A percentile compares a stretch with the other conserved stretches of the same genome.
These are phyloP conservation scores for Cicer bijugum DNA, from an alignment of 306 rosid genomes.

Conservation along the genomic window DNA sequence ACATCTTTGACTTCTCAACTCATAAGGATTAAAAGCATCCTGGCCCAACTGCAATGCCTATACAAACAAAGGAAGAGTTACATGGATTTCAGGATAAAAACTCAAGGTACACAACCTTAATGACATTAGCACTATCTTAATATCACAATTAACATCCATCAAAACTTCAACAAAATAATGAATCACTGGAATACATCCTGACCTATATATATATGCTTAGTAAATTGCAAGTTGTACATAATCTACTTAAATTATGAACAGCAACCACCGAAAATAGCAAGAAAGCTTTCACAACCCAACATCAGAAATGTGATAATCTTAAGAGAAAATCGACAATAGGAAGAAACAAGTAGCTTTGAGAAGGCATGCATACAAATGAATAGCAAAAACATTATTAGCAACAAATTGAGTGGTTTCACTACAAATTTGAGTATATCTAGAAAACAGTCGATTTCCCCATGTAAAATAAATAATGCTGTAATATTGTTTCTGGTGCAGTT, in stretches of 20 bases:
- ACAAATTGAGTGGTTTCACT: neutral
- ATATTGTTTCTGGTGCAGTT: neutral
- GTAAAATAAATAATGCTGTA: conserved; percentile 1
- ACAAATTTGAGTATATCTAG: neutral
- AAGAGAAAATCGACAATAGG: neutral
- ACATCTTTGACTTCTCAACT: conserved; percentile 86
- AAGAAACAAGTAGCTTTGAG: neutral
- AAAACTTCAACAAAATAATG: neutral
- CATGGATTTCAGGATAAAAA: conserved; percentile 12
- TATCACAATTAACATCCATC: conserved; percentile 35
- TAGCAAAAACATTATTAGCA: neutral
- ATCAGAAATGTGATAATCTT: neutral
- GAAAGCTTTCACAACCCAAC: neutral
- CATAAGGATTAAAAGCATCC: conserved; percentile 64
- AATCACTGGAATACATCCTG: neutral
- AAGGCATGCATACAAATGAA: neutral
- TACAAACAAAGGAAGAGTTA: conserved; percentile 38
- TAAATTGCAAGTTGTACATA: neutral
- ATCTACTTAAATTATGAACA: neutral
- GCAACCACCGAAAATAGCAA: neutral
- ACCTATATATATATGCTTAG: neutral
- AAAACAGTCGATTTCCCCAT: neutral
- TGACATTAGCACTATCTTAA: neutral
- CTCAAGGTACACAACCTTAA: conserved; percentile 4
- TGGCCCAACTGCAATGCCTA: conserved; percentile 97